These are phyloP conservation scores for Apiotrichum veenhuisii DNA, from an alignment of 1,284 basidiomycete species.

Conservation along the genomic window DNA sequence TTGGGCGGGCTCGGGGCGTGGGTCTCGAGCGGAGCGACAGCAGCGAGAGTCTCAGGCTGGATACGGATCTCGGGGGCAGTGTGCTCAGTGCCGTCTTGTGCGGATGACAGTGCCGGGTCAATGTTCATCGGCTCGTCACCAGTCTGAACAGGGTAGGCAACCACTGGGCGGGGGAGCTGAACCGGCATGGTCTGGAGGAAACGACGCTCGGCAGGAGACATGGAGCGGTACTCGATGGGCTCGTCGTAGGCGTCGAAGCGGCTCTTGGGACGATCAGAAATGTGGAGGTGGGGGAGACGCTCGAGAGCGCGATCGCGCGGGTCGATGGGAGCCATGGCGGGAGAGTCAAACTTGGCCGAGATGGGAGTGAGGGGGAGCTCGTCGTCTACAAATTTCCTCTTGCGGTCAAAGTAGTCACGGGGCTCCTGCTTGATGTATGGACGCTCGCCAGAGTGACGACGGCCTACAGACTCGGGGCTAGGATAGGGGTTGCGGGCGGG, in stretches of 20 bases:
- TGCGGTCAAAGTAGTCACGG: slow-evolving; percentile 3
- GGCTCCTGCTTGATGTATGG: slow-evolving; percentile 7
- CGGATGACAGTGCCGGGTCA: slow-evolving; percentile 36
- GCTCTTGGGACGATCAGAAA: slow-evolving; percentile 8
- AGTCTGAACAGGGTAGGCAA: slow-evolving; percentile 28
- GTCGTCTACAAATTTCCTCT: slow-evolving; percentile 8
- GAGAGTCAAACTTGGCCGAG: slow-evolving; percentile 9
- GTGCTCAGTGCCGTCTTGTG: neutral
- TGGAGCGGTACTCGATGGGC: neutral
- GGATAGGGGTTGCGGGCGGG: neutral
- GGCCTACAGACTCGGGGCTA: neutral
- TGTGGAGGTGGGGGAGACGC: slow-evolving; percentile 12
- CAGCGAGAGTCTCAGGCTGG: slow-evolving; percentile 33
- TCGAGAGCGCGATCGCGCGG: slow-evolving; percentile 12
- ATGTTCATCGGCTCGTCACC: slow-evolving; percentile 20
- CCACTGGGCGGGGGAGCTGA: slow-evolving; percentile 14
- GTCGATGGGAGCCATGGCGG: slow-evolving; percentile 12
- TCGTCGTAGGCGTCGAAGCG: slow-evolving; percentile 1
- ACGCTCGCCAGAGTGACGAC: neutral
- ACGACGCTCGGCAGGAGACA: slow-evolving; percentile 20
- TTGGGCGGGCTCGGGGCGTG: slow-evolving; percentile 8
- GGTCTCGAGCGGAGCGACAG: slow-evolving; percentile 22
- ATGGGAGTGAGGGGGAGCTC: slow-evolving; percentile 12
- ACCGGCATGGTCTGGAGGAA: slow-evolving; percentile 18
- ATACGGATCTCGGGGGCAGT: slow-evolving; percentile 31